Evolutionary conservation across 805 yeast species (phyloP), one percentile per base, ranked within the genome.

Genomic region (Spathaspora passalidarum): DNA sequence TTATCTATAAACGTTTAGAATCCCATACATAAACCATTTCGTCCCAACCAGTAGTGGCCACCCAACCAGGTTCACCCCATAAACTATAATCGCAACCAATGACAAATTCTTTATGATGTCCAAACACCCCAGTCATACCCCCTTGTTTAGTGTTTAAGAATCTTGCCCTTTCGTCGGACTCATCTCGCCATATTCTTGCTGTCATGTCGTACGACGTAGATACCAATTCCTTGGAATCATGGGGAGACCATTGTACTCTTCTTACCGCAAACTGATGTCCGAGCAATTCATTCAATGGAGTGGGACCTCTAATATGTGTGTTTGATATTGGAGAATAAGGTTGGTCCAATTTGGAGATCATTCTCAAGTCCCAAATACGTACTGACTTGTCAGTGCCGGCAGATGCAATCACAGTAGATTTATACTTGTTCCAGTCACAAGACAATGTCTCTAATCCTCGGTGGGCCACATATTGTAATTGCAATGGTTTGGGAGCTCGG

Each of bases 31-130:
- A 84, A 5, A 90, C 84, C 86, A 88, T 89, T 59, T 92, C 96
- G 68, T 92, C 99, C 96, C 97, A 92, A 1, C 96, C 97, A 0
- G 91, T 84, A 13, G 96, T 84, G 8, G 94, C 96, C 14, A 86
- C 90, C 90, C 94, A 91, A 1, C 97, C 97, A 1, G 94, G 95
- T 54, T 82, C 84, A 2, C 98, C 99, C 97, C 97, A 92, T 43
- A 94, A 65, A 53, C 96, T 85, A 87, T 96, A 94, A 68, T 94
- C 98, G 52, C 91, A 86, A 14, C 95, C 97, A 55, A 87, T 80
- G 1, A 86, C 97, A 68, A 92, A 92, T 70, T 92, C 99, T 22
- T 81, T 76, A 67, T 94, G 98, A 44, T 65, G 67, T 18, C 76
- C 72, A 72, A 89, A 88, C 14, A 76, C 75, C 6, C 79, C 79